phyloP scores from a whole-genome alignment of 805 yeast genomes.

The Wickerhamomyces chambardii region DNA sequence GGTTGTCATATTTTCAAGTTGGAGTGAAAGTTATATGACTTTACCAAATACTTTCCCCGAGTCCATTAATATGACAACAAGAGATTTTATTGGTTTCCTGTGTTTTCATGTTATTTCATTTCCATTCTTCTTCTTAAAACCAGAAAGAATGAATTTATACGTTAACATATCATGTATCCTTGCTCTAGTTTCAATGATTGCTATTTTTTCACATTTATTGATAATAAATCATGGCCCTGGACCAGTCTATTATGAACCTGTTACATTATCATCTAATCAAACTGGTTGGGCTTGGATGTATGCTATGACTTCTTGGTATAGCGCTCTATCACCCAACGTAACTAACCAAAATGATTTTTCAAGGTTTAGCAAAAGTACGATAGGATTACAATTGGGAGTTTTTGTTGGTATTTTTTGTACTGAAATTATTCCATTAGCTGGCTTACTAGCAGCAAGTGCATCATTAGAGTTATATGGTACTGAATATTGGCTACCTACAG shows the following conservation, averaged over 20 bases:
- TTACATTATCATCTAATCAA: conserved; percentile 15
- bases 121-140: conserved; percentile 27
- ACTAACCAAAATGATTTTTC: conserved; percentile 26
- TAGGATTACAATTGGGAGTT: conserved; percentile 15
- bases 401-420: conserved; percentile 19
- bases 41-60: conserved; percentile 23
- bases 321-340: conserved; percentile 21
- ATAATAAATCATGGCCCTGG: conserved; percentile 18
- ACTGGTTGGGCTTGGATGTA: conserved; percentile 25
- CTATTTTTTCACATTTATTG: conserved; percentile 21
- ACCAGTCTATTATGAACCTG: conserved; percentile 10
- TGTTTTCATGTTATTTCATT: conserved; percentile 30
- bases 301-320: conserved; percentile 23
- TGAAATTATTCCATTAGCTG: conserved; percentile 24
- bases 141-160: conserved; percentile 26
- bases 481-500: conserved; percentile 22
- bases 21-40: conserved; percentile 20
- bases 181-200: conserved; percentile 26
- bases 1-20: conserved; percentile 20
- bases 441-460: conserved; percentile 22
- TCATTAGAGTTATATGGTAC: conserved; percentile 19
- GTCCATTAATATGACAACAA: conserved; percentile 21
- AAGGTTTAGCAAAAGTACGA: conserved; percentile 21
- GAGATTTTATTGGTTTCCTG: conserved; percentile 27
- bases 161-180: conserved; percentile 22